Evolutionary conservation across 1,284 basidiomycete species (phyloP), one percentile per base, ranked within the genome.

Genomic region (Fomitopsis palustris): DNA sequence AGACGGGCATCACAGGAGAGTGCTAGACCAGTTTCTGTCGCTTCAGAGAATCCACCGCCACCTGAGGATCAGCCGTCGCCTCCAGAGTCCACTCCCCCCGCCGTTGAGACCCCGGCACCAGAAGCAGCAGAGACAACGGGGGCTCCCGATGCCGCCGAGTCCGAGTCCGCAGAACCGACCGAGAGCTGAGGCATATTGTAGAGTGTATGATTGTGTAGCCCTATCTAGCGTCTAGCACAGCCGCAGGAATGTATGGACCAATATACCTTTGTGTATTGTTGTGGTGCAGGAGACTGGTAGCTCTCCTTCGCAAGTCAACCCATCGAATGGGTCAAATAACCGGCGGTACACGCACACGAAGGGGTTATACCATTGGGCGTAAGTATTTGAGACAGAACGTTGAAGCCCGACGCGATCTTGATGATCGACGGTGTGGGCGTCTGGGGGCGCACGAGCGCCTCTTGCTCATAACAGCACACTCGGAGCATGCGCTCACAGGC

Each of bases 131-230:
- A 55, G 31, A 21, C 33, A 33, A 17, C 12, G 8, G 39, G 21
- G 8, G n/a, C 9, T 16, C 21, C 54, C 10, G 58, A 56, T 33
- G 59, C 58, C 39, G 52, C 41, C 12, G 27, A n/a, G 27, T 29
- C 49, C 17, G 47, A 25, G 55, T 31, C 5, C 14, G 61, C 42
- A 55, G 31, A 25, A 3, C 19, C 54, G 2, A 38, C 54, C 10
- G 55, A 42, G 7, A 53, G 60, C 27, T n/a, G n/a, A 31, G 42
- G 45, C 31, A 56, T 47, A 37, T 27, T 43, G 56, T 65, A 63
- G 62, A 65, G 27, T 41, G 42, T 38, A 51, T 35, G 31, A 57
- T 41, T 39, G 39, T 67, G 66, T 67, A 67, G 66, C 66, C 66
- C 59, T 67, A 42, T 58, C 47, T 52, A 38, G 53, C 25, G 37